A percentile compares a stretch with the other conserved stretches of the same genome.
These are phyloP conservation scores for Aspergillus avenaceus DNA, from an alignment of 495 filamentous ascomycete genomes.

Conservation along the genomic window DNA sequence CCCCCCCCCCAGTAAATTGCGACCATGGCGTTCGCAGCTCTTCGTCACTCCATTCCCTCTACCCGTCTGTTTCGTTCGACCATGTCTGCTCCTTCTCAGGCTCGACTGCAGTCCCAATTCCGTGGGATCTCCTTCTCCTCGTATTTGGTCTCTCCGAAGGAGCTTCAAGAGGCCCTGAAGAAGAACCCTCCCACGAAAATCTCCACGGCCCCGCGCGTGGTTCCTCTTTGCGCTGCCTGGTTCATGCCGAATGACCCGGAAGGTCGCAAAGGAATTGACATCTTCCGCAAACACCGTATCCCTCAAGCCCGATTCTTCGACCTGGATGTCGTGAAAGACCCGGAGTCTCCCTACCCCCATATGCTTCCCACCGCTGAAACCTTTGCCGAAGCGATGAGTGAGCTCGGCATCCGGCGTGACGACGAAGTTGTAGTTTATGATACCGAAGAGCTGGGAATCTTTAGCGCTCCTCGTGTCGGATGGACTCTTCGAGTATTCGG, in stretches of 20 bases:
- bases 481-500: conserved; percentile 93
- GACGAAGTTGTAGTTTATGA: conserved; percentile 95
- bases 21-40: conserved; percentile 36
- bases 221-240: conserved; percentile 91
- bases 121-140: conserved; percentile 58
- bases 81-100: conserved; percentile 26
- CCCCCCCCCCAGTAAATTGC: conserved; percentile 7
- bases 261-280: conserved; percentile 68
- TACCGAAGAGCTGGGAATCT: conserved; percentile 80
- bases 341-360: conserved; percentile 84
- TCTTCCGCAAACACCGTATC: conserved; percentile 74
- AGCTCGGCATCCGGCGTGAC: conserved; percentile 77
- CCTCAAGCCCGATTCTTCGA: conserved; percentile 94
- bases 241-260: conserved; percentile 86
- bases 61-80: conserved; percentile 28
- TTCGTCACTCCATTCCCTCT: conserved; percentile 29
- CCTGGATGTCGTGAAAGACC: conserved; percentile 84
- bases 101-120: conserved; percentile 22
- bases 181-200: conserved; percentile 70
- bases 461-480: conserved; percentile 85
- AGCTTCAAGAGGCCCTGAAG: conserved; percentile 75
- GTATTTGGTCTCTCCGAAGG: conserved; percentile 79
- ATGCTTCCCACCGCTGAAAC: conserved; percentile 83
- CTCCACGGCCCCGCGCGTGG: conserved; percentile 70
- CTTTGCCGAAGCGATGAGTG: conserved; percentile 84